Percentiles rank a stretch among this genome's conserved stretches.
Conservation (phyloP, 2,329 filamentous ascomycete genomes). For the Huntiella decipiens region DNA sequence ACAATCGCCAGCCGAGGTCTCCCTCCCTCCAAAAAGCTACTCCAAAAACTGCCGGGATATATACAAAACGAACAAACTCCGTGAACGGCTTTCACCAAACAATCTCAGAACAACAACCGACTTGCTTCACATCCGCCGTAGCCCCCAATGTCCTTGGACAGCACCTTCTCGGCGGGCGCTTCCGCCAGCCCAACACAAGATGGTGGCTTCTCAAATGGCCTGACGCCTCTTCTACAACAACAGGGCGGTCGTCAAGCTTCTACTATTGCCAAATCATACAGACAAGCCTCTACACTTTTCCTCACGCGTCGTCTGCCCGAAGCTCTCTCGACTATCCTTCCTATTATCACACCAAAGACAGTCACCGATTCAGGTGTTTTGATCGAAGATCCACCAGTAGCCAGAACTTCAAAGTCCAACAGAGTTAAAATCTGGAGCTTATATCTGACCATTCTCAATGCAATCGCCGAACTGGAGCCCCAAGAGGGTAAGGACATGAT, state of each 20-base stretch:
- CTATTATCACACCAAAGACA: conserved; percentile 49
- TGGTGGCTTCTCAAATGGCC: conserved; percentile 38
- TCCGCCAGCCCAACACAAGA: conserved; percentile 27
- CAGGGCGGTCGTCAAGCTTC: conserved; percentile 37
- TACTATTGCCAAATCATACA: conserved; percentile 78
- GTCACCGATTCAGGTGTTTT: conserved; percentile 27
- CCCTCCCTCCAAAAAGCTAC: too few relatives aligned
- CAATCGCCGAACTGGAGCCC: conserved; percentile 69
- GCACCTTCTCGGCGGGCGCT: conserved; percentile 21
- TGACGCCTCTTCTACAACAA: conserved; percentile 48
- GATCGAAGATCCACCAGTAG: conserved; percentile 49
- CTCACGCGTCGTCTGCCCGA: conserved; percentile 85
- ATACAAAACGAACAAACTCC: too few relatives aligned
- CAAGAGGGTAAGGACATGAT: conserved; percentile 83
- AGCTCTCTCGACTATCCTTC: conserved; percentile 66
- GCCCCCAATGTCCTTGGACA: conserved; percentile 24
- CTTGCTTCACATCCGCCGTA: neutral
- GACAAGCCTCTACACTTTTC: conserved; percentile 84
- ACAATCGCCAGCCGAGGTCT: too few relatives aligned
- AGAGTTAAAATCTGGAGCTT: conserved; percentile 94
- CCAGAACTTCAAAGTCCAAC: conserved; percentile 60
- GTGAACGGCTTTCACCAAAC: neutral
- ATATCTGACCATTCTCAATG: conserved; percentile 84
- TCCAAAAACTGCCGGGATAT: too few relatives aligned
- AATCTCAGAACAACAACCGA: neutral